phyloP scores from a whole-genome alignment of 495 filamentous ascomycete species.

The Neurospora sublineolata region DNA sequence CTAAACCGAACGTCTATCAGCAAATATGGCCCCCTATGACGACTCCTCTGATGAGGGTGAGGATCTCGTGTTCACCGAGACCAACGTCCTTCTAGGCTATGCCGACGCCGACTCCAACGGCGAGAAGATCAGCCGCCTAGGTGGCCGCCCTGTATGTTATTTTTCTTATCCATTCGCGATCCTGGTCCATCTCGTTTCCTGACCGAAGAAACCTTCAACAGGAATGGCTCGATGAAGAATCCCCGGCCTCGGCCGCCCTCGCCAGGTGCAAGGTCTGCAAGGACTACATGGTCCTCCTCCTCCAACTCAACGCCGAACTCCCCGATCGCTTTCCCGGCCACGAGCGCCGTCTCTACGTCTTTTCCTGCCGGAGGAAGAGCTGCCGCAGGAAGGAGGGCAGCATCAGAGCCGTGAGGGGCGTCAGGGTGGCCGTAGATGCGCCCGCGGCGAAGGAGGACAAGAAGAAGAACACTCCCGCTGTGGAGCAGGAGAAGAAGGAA shows the following conservation, averaged over 20 bases:
- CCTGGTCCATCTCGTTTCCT: background rate
- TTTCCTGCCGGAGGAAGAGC: slow-evolving; percentile 62
- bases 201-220: slow-evolving; percentile 19
- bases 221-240: slow-evolving; percentile 67
- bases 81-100: slow-evolving; percentile 84
- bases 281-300: slow-evolving; percentile 65
- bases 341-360: slow-evolving; percentile 77
- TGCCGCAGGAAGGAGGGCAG: slow-evolving; percentile 78
- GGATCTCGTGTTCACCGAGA: slow-evolving; percentile 65
- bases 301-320: slow-evolving; percentile 87
- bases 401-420: slow-evolving; percentile 57
- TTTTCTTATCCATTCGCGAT: background rate
- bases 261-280: slow-evolving; percentile 87
- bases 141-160: slow-evolving; percentile 67
- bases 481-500: slow-evolving; percentile 1
- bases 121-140: slow-evolving; percentile 80
- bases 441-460: slow-evolving; percentile 11
- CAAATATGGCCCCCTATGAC: slow-evolving; percentile 69
- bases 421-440: slow-evolving; percentile 34
- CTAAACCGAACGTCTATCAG: background rate
- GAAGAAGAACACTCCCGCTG: slow-evolving; percentile 5
- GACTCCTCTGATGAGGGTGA: slow-evolving; percentile 72
- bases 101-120: slow-evolving; percentile 70
- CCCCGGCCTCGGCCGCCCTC: slow-evolving; percentile 63
- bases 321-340: slow-evolving; percentile 75